Evolutionary conservation across 2,329 filamentous ascomycete species (phyloP).

Genomic region (Botrytis paeoniae): DNA sequence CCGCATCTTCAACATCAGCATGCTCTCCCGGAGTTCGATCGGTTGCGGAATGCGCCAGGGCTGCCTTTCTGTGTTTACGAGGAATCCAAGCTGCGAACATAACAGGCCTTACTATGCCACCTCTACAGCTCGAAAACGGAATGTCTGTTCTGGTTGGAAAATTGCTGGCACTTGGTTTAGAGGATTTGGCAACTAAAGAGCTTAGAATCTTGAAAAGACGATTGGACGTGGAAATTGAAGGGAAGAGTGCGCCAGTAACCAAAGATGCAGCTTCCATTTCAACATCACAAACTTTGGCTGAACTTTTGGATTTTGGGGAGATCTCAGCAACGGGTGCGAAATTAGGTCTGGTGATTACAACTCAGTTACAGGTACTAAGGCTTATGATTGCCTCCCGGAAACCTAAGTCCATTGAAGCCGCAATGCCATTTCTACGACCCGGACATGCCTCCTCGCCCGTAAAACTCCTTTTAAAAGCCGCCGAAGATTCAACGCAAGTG

Average conservation of each 20-base stretch:
- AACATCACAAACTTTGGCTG: slow-evolving; percentile 47
- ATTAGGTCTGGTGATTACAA: slow-evolving; percentile 56
- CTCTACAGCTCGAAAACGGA: slow-evolving; percentile 69
- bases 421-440: slow-evolving; percentile 53
- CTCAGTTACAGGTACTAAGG: slow-evolving; percentile 64
- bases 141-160: slow-evolving; percentile 68
- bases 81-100: slow-evolving; percentile 51
- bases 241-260: slow-evolving; percentile 21
- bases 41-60: slow-evolving; percentile 59
- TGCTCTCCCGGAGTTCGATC: slow-evolving; percentile 38
- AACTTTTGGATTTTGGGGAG: slow-evolving; percentile 60
- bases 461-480: slow-evolving; percentile 50
- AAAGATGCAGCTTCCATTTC: slow-evolving; percentile 39
- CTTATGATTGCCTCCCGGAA: slow-evolving; percentile 60
- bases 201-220: slow-evolving; percentile 62
- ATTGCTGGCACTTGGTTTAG: slow-evolving; percentile 60
- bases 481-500: slow-evolving; percentile 43
- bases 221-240: slow-evolving; percentile 47
- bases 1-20: slow-evolving; percentile 40
- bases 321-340: slow-evolving; percentile 44
- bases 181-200: slow-evolving; percentile 68
- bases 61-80: slow-evolving; percentile 64
- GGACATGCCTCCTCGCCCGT: slow-evolving; percentile 55
- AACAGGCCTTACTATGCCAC: slow-evolving; percentile 53
- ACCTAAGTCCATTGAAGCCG: slow-evolving; percentile 55